phyloP scores from a whole-genome alignment of 106 monocot genomes.

The Phalaenopsis aphrodite region DNA sequence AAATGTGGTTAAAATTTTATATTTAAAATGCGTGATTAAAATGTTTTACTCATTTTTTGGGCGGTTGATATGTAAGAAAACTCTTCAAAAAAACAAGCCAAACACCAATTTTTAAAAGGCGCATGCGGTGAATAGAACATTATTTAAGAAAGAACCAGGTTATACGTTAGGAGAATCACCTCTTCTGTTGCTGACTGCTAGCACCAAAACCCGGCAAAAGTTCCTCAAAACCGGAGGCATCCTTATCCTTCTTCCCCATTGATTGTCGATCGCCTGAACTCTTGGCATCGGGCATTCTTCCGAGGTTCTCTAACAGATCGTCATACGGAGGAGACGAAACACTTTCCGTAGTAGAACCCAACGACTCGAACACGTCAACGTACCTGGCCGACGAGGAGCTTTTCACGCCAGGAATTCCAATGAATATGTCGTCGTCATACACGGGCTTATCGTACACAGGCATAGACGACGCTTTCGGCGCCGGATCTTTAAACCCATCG shows the following conservation, averaged over 20 bases:
- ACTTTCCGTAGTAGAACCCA: neutral
- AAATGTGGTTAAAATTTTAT: no score
- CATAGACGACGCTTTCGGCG: neutral
- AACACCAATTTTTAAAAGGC: neutral
- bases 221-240: constrained; percentile 34
- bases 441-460: constrained; percentile 63
- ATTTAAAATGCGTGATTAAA: neutral
- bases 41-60: neutral
- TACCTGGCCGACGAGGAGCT: constrained; percentile 18
- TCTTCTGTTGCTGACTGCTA: constrained; percentile 18
- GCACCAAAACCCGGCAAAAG: constrained; percentile 54
- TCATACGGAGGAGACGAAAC: constrained; percentile 16
- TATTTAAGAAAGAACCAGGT: neutral
- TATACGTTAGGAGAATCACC: constrained; percentile 6
- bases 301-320: constrained; percentile 32
- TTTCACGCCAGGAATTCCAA: constrained; percentile 47
- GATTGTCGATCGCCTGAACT: neutral
- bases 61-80: neutral
- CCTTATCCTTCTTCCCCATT: constrained; percentile 6
- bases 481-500: constrained; percentile 19
- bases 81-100: neutral
- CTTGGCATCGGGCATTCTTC: constrained; percentile 15
- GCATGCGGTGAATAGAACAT: neutral
- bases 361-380: constrained; percentile 41
- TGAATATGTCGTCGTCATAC: constrained; percentile 59